Conservation (phyloP, 495 filamentous ascomycete genomes). For the Neurospora hispaniola region DNA sequence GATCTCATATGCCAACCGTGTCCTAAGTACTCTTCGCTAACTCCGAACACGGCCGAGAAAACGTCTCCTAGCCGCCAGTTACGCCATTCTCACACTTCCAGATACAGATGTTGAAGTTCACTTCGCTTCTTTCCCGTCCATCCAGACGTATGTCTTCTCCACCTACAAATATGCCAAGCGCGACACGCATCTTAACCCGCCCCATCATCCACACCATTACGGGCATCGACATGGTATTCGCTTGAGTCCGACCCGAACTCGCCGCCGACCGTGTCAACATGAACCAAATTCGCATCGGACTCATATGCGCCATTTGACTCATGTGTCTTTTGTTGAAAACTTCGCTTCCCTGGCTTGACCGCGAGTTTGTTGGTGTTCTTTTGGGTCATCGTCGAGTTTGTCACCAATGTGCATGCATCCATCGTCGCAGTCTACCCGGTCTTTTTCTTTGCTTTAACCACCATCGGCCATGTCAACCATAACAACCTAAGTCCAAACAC, state of each 20-base stretch:
- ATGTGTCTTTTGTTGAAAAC: slow-evolving; percentile 15
- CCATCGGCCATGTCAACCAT: slow-evolving; percentile 23
- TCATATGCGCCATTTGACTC: slow-evolving; percentile 25
- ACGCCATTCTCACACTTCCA: slow-evolving; percentile 33
- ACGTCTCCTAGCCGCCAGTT: slow-evolving; percentile 42
- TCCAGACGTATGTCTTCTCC: slow-evolving; percentile 15
- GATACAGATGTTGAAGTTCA: slow-evolving; percentile 36
- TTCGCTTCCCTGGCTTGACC: slow-evolving; percentile 31
- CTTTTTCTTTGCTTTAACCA: slow-evolving; percentile 40
- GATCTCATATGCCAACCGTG: slow-evolving; percentile 9
- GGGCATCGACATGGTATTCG: slow-evolving; percentile 29
- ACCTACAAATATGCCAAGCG: slow-evolving; percentile 15
- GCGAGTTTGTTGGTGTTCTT: slow-evolving; percentile 42
- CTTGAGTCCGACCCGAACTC: slow-evolving; percentile 25
- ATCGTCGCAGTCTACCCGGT: slow-evolving; percentile 41
- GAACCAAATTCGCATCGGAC: neutral
- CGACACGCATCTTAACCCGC: slow-evolving; percentile 16
- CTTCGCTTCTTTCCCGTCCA: slow-evolving; percentile 39
- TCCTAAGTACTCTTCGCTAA: slow-evolving; percentile 47
- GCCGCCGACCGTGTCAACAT: slow-evolving; percentile 4
- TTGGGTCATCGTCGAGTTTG: slow-evolving; percentile 32
- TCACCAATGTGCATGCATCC: slow-evolving; percentile 29
- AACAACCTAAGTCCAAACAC: neutral
- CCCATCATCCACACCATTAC: slow-evolving; percentile 27
- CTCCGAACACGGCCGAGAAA: slow-evolving; percentile 46